These are phyloP conservation scores for Drosera capensis DNA, from an alignment of 148 eudicot genomes.

Conservation along the genomic window DNA sequence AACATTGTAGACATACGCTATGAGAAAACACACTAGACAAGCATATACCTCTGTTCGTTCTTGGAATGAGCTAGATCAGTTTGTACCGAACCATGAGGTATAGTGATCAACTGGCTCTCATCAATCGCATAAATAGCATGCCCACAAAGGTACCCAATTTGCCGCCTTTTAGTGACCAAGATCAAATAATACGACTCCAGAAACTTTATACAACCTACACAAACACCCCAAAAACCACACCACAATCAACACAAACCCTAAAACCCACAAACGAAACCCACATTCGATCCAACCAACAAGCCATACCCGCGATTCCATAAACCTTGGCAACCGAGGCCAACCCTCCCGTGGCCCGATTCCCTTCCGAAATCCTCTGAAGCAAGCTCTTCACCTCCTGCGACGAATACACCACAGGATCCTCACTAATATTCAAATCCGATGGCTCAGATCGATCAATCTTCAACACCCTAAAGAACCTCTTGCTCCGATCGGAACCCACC, in stretches of 20 bases:
- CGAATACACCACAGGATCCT: slow-evolving; percentile 92
- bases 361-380: slow-evolving; percentile 81
- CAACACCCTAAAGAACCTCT: slow-evolving; percentile 62
- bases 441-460: slow-evolving; percentile 89
- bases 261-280: neutral
- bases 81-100: slow-evolving; percentile 79
- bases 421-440: slow-evolving; percentile 73
- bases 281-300: neutral
- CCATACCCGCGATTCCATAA: slow-evolving; percentile 77
- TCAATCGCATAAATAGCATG: slow-evolving; percentile 92
- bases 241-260: neutral
- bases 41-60: slow-evolving; percentile 68
- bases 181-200: slow-evolving; percentile 78
- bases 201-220: slow-evolving; percentile 68
- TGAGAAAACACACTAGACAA: too few species aligned
- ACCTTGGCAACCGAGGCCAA: slow-evolving; percentile 66
- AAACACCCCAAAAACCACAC: neutral
- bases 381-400: slow-evolving; percentile 74
- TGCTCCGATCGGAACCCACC: slow-evolving; percentile 82
- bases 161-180: slow-evolving; percentile 74
- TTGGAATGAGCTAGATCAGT: slow-evolving; percentile 83
- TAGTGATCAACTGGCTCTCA: slow-evolving; percentile 80
- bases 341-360: slow-evolving; percentile 93
- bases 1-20: too few species aligned
- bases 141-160: slow-evolving; percentile 90